Percentiles rank a stretch among this genome's conserved stretches.
Conservation (phyloP, 495 filamentous ascomycete genomes). For the Trichocladium antarcticum region DNA sequence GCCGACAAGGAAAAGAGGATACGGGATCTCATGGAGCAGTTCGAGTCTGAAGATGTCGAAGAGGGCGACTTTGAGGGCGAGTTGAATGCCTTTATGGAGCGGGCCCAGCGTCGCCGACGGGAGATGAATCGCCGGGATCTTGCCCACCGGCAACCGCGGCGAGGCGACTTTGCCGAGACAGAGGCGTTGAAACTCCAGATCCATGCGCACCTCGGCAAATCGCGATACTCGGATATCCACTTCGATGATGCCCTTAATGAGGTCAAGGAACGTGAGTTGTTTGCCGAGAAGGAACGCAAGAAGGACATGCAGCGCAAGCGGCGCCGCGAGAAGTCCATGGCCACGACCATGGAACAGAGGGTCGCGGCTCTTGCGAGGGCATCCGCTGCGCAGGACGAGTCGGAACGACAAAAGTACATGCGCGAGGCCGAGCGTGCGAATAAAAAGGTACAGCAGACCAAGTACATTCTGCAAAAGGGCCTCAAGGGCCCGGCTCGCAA, state of each 20-base stretch:
- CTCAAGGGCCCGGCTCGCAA: slow-evolving; percentile 72
- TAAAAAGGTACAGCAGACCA: slow-evolving; percentile 78
- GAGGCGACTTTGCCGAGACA: slow-evolving; percentile 25
- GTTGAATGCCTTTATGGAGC: slow-evolving; percentile 41
- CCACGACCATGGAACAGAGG: slow-evolving; percentile 74
- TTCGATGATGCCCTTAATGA: slow-evolving; percentile 62
- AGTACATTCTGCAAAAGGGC: slow-evolving; percentile 70
- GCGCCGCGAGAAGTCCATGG: slow-evolving; percentile 90
- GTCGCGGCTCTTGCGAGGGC: slow-evolving; percentile 68
- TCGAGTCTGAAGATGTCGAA: slow-evolving; percentile 62
- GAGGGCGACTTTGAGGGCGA: slow-evolving; percentile 51
- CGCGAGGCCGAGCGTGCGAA: slow-evolving; percentile 74
- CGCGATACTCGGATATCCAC: slow-evolving; percentile 38
- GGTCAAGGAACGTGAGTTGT: slow-evolving; percentile 79
- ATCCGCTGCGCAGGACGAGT: slow-evolving; percentile 60
- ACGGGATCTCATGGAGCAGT: slow-evolving; percentile 48
- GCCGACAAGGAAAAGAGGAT: slow-evolving; percentile 60
- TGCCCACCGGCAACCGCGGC: slow-evolving; percentile 44
- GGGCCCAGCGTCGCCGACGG: slow-evolving; percentile 48
- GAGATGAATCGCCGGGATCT: slow-evolving; percentile 48
- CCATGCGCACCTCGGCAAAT: slow-evolving; percentile 41
- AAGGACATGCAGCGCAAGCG: slow-evolving; percentile 99
- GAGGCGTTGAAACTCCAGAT: slow-evolving; percentile 31
- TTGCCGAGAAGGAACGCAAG: slow-evolving; percentile 96
- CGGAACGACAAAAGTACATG: slow-evolving; percentile 63